Evolutionary conservation across 2,329 filamentous ascomycete species (phyloP), one percentile per base, ranked within the genome.

Genomic region (Aspergillus carbonarius): DNA sequence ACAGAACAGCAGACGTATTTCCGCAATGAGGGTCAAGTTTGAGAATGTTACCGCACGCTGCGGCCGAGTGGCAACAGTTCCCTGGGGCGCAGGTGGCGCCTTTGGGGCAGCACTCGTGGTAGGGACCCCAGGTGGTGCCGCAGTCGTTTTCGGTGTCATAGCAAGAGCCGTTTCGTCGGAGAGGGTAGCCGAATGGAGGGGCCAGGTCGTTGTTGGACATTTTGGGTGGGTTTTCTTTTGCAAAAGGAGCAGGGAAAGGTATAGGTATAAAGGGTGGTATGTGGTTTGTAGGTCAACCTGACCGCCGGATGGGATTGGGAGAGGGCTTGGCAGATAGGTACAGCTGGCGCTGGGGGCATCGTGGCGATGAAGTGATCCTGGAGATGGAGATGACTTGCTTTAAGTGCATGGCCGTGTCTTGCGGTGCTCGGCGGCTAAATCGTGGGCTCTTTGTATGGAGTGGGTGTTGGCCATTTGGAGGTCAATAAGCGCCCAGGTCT

Each of bases 11-110:
- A 1, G 61, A 64, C 5, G 34, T 50, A 40, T 70, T 65, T 23
- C 66, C 68, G 25, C 68, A 71, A 27, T 64, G 60, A 8, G 66
- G 66, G 10, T 59, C 50, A n/a, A 57, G 34, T 17, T 62, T 44
- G 3, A 69, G 15, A 4, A 55, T 50, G 10, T 49, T 30, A 4
- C 54, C 55, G 8, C 66, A 68, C 51, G 67, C 61, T 4, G 63
- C 54, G 4, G 59, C 39, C 0, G 59, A 56, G 13, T 58, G 61
- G 12, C 66, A 68, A 30, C 66, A 68, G 18, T 32, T 46, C 9
- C 52, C 50, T 3, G 54, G 13, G 2, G 62, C 62, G 20, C 65
- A 68, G n/a, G 55, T 52, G 9, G 65, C 53, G 32, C 51, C 52
- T 1, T 23, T 20, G 0, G 66, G 66, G 39, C 66, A 68, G 49